Evolutionary conservation across 768 basidiomycete species (phyloP).

Genomic region (Lyophyllum decastes): DNA sequence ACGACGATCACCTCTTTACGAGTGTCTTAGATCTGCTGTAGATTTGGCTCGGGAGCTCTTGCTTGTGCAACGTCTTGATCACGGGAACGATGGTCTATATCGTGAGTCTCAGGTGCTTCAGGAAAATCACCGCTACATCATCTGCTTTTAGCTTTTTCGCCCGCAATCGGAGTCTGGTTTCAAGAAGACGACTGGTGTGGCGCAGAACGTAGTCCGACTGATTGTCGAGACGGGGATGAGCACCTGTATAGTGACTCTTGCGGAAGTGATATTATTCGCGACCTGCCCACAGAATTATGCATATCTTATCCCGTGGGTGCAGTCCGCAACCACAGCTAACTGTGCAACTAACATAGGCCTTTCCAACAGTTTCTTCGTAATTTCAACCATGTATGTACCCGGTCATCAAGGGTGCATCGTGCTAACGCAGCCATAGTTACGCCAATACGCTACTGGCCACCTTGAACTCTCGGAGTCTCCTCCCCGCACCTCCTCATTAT

Average conservation of each 20-base stretch:
- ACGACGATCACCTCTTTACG: neutral
- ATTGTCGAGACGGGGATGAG: conserved; percentile 25
- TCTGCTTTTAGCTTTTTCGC: conserved; percentile 6
- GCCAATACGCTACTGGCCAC: conserved; percentile 10
- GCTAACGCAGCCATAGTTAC: neutral
- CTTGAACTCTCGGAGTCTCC: conserved; percentile 6
- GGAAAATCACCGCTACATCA: neutral
- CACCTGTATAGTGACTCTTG: conserved; percentile 15
- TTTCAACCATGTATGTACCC: neutral
- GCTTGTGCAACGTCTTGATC: conserved; percentile 25
- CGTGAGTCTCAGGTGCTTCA: conserved; percentile 13
- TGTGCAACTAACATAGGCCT: neutral
- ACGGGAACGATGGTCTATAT: conserved; percentile 24
- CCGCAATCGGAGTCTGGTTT: conserved; percentile 6
- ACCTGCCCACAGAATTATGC: conserved; percentile 15
- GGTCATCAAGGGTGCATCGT: neutral
- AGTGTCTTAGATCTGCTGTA: neutral
- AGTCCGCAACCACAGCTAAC: neutral
- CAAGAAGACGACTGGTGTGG: conserved; percentile 1
- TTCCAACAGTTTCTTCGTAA: neutral
- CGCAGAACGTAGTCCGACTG: conserved; percentile 14
- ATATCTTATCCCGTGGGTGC: conserved; percentile 18
- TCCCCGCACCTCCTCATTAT: neutral
- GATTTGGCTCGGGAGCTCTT: conserved; percentile 27
- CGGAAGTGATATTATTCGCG: conserved; percentile 20